A percentile compares a stretch with the other conserved stretches of the same genome.
Evolutionary conservation across 2,329 filamentous ascomycete species (phyloP).

Genomic region (Sporothrix protearum): DNA sequence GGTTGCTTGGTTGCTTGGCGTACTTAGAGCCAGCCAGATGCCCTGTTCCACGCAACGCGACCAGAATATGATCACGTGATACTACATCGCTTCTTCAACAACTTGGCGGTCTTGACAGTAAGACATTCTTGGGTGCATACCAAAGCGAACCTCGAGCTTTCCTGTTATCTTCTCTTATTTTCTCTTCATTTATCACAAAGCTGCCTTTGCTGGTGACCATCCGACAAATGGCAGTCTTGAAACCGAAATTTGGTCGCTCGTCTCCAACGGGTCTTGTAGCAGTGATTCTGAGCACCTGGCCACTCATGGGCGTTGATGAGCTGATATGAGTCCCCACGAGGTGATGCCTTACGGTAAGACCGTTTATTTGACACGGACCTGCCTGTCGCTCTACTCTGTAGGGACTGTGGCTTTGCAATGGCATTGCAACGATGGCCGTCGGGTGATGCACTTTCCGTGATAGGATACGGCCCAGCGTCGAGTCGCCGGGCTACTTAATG

Average conservation of each 20-base stretch:
- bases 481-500: background rate
- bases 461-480: background rate
- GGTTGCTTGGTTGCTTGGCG: background rate
- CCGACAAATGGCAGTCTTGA: background rate
- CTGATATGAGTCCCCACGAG: too few relatives aligned
- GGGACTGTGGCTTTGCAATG: background rate
- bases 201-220: background rate
- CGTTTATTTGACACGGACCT: background rate
- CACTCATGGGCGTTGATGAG: too few relatives aligned
- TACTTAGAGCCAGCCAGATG: background rate
- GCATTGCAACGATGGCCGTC: background rate
- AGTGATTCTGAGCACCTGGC: too few relatives aligned
- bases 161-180: background rate
- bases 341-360: too few relatives aligned
- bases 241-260: background rate
- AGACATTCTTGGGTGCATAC: background rate
- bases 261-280: background rate
- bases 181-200: background rate
- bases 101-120: background rate
- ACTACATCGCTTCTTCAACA: background rate
- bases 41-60: background rate
- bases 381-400: background rate
- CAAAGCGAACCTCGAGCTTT: background rate
- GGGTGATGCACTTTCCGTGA: background rate
- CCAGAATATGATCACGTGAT: background rate